A percentile compares a stretch with the other conserved stretches of the same genome.
phyloP scores from a whole-genome alignment of 495 filamentous ascomycete genomes.

The Penicillium ochrochloron region DNA sequence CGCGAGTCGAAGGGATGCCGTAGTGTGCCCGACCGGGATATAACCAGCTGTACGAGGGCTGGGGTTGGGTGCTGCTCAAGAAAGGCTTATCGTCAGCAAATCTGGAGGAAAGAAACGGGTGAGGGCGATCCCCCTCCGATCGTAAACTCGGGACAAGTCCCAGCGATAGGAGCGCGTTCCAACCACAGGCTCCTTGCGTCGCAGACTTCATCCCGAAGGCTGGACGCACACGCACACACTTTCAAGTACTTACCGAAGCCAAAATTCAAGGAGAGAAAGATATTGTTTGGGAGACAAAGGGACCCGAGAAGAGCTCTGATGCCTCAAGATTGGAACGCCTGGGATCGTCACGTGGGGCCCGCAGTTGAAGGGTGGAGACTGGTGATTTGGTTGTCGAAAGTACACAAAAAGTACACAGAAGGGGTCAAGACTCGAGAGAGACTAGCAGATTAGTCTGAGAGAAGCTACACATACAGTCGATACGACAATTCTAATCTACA shows the following conservation, averaged over 20 bases:
- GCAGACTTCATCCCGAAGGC: slow-evolving; percentile 13
- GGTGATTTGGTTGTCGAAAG: background rate
- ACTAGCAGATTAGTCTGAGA: background rate
- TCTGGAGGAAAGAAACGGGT: slow-evolving; percentile 13
- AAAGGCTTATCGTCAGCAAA: slow-evolving; percentile 16
- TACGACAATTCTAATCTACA: background rate
- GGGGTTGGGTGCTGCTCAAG: slow-evolving; percentile 18
- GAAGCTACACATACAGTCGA: background rate
- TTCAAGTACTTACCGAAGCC: slow-evolving; percentile 1
- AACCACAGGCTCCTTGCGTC: slow-evolving; percentile 18
- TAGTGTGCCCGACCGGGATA: slow-evolving; percentile 12
- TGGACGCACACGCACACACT: background rate
- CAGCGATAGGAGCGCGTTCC: slow-evolving; percentile 23
- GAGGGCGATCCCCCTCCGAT: slow-evolving; percentile 28
- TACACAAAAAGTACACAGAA: background rate
- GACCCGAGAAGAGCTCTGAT: slow-evolving; percentile 17
- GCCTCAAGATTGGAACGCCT: slow-evolving; percentile 11
- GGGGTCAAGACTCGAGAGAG: background rate
- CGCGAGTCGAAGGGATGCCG: background rate
- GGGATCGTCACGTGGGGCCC: slow-evolving; percentile 28
- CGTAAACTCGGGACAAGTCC: slow-evolving; percentile 19
- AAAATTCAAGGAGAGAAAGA: slow-evolving; percentile 9
- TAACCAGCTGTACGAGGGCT: slow-evolving; percentile 15
- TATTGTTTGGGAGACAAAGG: slow-evolving; percentile 9
- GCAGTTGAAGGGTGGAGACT: slow-evolving; percentile 19